Base-by-base conservation (phyloP, 495 filamentous ascomycete species). In the Margaritispora aquatica region DNA sequence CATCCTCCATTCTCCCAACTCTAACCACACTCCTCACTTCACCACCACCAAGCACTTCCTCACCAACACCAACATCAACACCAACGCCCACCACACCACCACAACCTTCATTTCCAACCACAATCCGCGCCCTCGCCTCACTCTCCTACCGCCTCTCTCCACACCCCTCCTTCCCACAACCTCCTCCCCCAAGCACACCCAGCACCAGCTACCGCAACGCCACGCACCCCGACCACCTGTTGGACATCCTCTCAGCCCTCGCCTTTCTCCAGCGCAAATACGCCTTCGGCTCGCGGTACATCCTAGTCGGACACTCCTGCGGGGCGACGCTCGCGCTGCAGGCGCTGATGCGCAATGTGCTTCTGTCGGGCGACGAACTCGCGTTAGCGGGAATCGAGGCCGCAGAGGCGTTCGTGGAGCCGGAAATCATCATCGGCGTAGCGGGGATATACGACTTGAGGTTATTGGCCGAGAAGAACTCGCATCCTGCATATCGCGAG, bases 111-210 rank as follows among this genome's bases (percentile, higher is more conserved):
- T 34, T 34, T 34, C 5, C 29, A 13, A 34, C 5, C 5, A 34
- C 34, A 23, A 29, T 63, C 36, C 74, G 77, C 2, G 88, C 78
- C 50, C 75, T 90, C 61, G 87, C 85, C 22, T 88, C 85, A 2
- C 71, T 95, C 56, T 83, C 87, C 63, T 94, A 96, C 77, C 84
- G 90, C 22, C 82, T 95, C 29, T 90, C 85, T 20, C 77, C 88
- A 0, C 81, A 93, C 68, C 85, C 88, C 0, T 52, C 66, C 11
- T 75, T 82, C 67, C 80, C 85, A 0, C 77, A 81, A 61, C 73
- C 81, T 62, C 38, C 38, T 9, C 38, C 38, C 8, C 70, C 71
- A 48, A 52, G 13, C 23, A 64, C 52, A 31, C 62, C 49, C 11
- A 15, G 2, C 9, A 13, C 41, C n/a, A 15, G 21, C 20, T 49